Evolutionary conservation across 495 filamentous ascomycete genomes (phyloP).

Genomic region (Xylaria scruposa): DNA sequence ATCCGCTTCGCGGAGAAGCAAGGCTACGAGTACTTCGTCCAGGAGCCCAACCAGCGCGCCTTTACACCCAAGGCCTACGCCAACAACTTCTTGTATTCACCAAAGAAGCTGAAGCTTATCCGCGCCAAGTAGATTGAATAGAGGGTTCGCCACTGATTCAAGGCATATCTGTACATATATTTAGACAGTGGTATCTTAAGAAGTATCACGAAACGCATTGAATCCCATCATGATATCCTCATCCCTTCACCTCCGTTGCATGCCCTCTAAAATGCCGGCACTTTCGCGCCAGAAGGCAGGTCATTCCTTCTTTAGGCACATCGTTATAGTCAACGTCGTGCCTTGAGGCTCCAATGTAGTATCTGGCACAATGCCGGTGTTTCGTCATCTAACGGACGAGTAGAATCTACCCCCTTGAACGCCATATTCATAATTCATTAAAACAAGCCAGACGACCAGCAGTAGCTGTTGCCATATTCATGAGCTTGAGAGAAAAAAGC

Average conservation of each 20-base stretch:
- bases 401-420: not conserved
- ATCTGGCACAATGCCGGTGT: not conserved
- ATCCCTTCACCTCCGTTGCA: not conserved
- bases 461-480: not conserved
- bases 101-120: conserved; percentile 88
- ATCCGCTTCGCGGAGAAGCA: conserved; percentile 97
- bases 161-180: conserved; percentile 41
- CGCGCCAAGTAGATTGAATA: conserved; percentile 75
- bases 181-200: conserved; percentile 34
- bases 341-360: not conserved
- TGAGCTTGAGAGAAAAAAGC: not conserved
- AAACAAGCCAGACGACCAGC: not conserved
- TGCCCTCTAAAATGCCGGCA: not conserved
- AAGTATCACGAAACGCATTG: conserved; percentile 17
- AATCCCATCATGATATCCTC: not conserved
- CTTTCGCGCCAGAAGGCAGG: not conserved
- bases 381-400: not conserved
- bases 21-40: conserved; percentile 98
- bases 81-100: conserved; percentile 88
- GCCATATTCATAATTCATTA: conserved; percentile 14
- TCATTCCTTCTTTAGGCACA: not conserved
- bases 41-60: conserved; percentile 89
- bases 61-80: conserved; percentile 93
- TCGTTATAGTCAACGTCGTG: not conserved
- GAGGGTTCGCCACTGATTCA: conserved; percentile 13